Conservation (phyloP, 2,329 filamentous ascomycete genomes). For the Penicillium griseofulvum region DNA sequence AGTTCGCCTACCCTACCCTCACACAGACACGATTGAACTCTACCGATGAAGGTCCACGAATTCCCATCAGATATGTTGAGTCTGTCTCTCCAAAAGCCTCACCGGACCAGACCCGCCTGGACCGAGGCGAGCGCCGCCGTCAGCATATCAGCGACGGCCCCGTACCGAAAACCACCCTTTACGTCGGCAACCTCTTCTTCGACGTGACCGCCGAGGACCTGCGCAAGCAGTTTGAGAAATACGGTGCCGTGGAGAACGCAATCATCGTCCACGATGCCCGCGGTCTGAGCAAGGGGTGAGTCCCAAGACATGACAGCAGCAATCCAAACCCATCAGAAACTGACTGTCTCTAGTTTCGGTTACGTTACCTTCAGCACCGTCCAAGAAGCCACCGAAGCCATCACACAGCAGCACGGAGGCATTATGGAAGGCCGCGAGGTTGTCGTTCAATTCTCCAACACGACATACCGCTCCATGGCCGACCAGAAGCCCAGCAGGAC, state of each 20-base stretch:
- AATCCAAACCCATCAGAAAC: not conserved
- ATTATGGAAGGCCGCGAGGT: conserved; percentile 64
- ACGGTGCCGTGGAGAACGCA: conserved; percentile 54
- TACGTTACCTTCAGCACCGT: conserved; percentile 61
- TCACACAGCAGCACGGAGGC: conserved; percentile 58
- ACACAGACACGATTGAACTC: conserved; percentile 19
- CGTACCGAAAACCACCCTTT: conserved; percentile 52
- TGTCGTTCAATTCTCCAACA: conserved; percentile 58
- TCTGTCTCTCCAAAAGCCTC: not conserved
- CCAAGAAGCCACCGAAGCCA: conserved; percentile 55
- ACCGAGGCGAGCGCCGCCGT: not conserved
- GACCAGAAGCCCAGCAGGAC: conserved; percentile 55
- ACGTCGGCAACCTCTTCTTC: conserved; percentile 68
- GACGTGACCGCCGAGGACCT: conserved; percentile 64
- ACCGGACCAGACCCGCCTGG: not conserved
- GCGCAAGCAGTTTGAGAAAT: conserved; percentile 57
- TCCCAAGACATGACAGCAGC: not conserved
- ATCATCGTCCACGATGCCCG: conserved; percentile 60
- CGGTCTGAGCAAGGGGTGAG: conserved; percentile 68
- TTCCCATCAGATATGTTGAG: not conserved
- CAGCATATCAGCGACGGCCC: conserved; percentile 3
- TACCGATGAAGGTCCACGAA: not conserved
- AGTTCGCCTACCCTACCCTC: conserved; percentile 3
- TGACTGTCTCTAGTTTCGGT: conserved; percentile 54
- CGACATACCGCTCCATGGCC: conserved; percentile 14